Evolutionary conservation across 2,329 filamentous ascomycete genomes (phyloP).

Genomic region (Cadophora gregata): DNA sequence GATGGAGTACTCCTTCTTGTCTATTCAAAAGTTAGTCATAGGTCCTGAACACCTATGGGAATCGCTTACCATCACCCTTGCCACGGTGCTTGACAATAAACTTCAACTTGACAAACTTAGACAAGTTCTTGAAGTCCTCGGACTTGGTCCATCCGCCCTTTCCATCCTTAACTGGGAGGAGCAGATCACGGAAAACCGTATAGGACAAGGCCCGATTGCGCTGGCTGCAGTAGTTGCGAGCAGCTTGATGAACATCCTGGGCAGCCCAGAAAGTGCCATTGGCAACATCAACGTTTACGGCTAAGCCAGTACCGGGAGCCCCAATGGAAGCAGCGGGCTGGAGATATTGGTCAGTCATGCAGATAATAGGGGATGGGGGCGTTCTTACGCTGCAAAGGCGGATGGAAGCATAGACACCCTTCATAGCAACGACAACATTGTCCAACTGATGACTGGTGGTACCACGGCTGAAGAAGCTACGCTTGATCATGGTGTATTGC

Average conservation of each 20-base stretch:
- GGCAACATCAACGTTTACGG: conserved; percentile 88
- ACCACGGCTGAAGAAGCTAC: conserved; percentile 72
- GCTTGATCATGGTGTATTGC: conserved; percentile 73
- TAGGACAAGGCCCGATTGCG: conserved; percentile 37
- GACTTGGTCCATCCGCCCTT: conserved; percentile 44
- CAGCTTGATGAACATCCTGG: conserved; percentile 46
- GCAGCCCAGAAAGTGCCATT: conserved; percentile 86
- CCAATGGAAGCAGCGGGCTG: conserved; percentile 34
- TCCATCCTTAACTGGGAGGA: conserved; percentile 31
- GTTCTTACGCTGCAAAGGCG: conserved; percentile 67
- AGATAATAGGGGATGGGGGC: conserved; percentile 13
- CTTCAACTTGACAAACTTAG: conserved; percentile 59
- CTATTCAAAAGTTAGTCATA: conserved; percentile 29
- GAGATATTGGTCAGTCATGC: conserved; percentile 20
- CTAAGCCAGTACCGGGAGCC: conserved; percentile 61
- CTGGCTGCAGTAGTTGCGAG: conserved; percentile 41
- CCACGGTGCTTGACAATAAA: conserved; percentile 63
- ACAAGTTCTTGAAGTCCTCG: conserved; percentile 60
- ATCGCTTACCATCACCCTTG: conserved; percentile 46
- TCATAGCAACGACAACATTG: conserved; percentile 75
- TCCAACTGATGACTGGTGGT: conserved; percentile 56
- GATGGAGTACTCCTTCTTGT: conserved; percentile 58
- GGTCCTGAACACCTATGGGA: background rate
- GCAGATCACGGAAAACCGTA: conserved; percentile 33
- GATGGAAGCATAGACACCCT: conserved; percentile 88